These are phyloP conservation scores for Aspergillus cejpii DNA, from an alignment of 2,329 filamentous ascomycete genomes.

Conservation along the genomic window DNA sequence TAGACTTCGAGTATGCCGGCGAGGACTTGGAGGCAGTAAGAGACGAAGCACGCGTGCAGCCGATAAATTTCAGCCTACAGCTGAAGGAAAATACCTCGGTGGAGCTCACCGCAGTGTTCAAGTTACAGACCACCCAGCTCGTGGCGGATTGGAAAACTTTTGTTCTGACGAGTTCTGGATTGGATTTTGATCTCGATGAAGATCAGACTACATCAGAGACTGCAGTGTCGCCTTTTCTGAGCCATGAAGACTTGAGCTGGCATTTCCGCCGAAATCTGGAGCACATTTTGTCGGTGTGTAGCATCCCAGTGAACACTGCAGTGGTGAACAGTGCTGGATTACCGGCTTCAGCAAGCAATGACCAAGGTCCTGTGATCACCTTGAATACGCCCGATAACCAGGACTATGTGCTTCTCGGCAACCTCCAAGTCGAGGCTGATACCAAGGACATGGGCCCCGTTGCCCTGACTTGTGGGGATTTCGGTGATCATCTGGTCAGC, in stretches of 20 bases:
- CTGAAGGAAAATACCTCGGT: neutral
- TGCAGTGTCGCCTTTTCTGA: neutral
- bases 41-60: no score
- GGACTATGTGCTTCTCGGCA: constrained; percentile 2
- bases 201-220: neutral
- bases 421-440: neutral
- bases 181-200: constrained; percentile 1
- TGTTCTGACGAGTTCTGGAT: neutral
- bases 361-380: constrained; percentile 1
- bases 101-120: constrained; percentile 5
- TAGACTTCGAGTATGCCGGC: neutral
- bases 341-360: no score
- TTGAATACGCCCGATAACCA: constrained; percentile 3
- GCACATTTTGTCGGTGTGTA: constrained; percentile 14
- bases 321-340: constrained; percentile 7
- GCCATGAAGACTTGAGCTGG: constrained; percentile 9
- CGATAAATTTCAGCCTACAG: neutral
- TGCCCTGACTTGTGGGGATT: constrained; percentile 15
- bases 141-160: constrained; percentile 4
- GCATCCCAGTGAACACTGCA: constrained; percentile 20
- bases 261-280: constrained; percentile 15
- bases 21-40: no score
- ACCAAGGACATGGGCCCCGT: constrained; percentile 1
- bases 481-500: constrained; percentile 14
- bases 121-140: neutral